Evolutionary conservation across 1,284 basidiomycete species (phyloP), one percentile per base, ranked within the genome.

Genomic region (Cryptococcus floricola): DNA sequence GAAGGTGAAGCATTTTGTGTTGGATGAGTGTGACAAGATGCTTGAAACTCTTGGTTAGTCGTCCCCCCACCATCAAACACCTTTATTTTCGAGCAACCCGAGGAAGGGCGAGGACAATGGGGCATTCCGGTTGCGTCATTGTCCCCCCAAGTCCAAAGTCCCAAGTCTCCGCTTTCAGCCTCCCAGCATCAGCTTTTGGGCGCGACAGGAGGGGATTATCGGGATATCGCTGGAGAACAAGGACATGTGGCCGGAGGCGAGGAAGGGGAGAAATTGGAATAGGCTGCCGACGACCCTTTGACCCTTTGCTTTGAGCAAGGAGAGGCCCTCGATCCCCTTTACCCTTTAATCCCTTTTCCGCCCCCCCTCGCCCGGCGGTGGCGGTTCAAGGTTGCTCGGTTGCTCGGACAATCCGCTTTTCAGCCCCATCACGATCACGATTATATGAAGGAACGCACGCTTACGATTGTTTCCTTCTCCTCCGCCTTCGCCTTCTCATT

Each of bases 21-120:
- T 99, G 77, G 96, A 99, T 84, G 96, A 99, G 82, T 99, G 96
- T 83, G 96, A 99, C 85, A 99, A 99, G 86, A 98, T 99, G 91
- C 87, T 99, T 77, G 96, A 99, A 85, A 89, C 94, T 86, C 92
- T 99, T 81, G 94, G 93, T 97, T 88, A 95, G 93, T 96, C 82
- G 37, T 7, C 42, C 19, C 28, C 39, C 23, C 37, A 37, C 18
- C 50, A 34, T 31, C 47, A 25, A 13, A 31, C 19, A 43, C 78
- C 81, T 79, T 48, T 28, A 46, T 45, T 37, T 43, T 48, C 19
- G 42, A 27, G 45, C 39, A 50, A 45, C 56, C 38, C 45, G 42
- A 16, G 34, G 50, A 28, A 42, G 48, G 50, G 41, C 48, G 38
- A 39, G 19, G 47, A 50, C 43, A 53, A 42, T 57, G 66, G 65